Conservation (phyloP, 805 yeast genomes). For the Barnettozyma wickerhamii region DNA sequence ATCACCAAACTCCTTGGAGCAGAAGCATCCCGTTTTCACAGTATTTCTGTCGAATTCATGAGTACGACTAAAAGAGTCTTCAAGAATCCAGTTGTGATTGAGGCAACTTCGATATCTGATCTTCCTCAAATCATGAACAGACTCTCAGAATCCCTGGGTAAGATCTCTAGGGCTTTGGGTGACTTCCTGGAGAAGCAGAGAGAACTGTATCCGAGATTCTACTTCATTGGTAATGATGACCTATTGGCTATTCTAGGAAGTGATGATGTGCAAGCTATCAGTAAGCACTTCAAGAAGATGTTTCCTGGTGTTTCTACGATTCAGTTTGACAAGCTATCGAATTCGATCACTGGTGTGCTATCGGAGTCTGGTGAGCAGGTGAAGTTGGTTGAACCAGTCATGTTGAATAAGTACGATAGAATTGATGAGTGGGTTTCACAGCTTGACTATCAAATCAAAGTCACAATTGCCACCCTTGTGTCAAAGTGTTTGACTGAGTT, state of each 20-base stretch:
- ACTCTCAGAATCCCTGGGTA: constrained; percentile 49
- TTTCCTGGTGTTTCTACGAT: constrained; percentile 58
- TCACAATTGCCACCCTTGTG: constrained; percentile 39
- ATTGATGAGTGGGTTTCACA: constrained; percentile 59
- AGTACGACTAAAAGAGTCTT: constrained; percentile 44
- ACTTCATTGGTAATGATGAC: constrained; percentile 89
- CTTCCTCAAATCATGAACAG: constrained; percentile 44
- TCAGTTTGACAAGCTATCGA: constrained; percentile 28
- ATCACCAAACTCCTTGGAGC: constrained; percentile 60
- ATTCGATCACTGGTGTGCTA: constrained; percentile 39
- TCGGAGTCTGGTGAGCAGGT: constrained; percentile 69
- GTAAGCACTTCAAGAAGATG: constrained; percentile 64
- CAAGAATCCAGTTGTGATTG: constrained; percentile 49
- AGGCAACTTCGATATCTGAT: constrained; percentile 47
- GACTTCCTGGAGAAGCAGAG: constrained; percentile 82
- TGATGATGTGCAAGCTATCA: constrained; percentile 39
- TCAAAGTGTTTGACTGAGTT: constrained; percentile 29
- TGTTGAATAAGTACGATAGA: constrained; percentile 35
- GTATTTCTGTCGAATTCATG: constrained; percentile 58
- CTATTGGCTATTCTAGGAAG: constrained; percentile 78
- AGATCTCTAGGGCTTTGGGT: constrained; percentile 59
- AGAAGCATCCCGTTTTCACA: constrained; percentile 64
- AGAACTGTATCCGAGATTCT: constrained; percentile 72
- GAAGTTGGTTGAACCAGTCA: constrained; percentile 37
- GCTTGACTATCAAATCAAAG: constrained; percentile 51